Conservation (phyloP, 306 rosid species). For the Malus asiatica region DNA sequence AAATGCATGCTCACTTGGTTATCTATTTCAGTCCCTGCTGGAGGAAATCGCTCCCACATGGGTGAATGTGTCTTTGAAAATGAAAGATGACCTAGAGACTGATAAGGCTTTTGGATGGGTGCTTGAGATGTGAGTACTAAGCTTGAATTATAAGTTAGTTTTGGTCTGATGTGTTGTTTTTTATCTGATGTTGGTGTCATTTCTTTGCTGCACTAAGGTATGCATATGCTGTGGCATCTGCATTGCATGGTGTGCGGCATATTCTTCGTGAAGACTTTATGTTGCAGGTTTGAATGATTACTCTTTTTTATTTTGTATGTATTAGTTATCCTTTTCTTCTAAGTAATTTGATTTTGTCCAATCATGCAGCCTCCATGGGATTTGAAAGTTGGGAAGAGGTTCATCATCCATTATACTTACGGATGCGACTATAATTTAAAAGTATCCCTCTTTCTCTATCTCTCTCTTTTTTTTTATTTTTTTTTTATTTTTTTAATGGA, state of each 20-base stretch:
- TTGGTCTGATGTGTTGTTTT: not conserved
- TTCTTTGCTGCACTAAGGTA: constrained; percentile 53
- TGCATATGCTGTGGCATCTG: constrained; percentile 92
- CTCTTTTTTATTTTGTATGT: not conserved
- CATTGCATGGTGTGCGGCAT: constrained; percentile 80
- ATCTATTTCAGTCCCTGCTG: constrained; percentile 49
- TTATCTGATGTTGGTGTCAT: constrained; percentile 16
- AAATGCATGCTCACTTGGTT: constrained; percentile 19
- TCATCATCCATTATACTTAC: constrained; percentile 79
- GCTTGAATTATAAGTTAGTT: not conserved
- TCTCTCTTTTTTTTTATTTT: not conserved
- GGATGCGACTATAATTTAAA: constrained; percentile 79
- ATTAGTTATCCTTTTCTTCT: not conserved
- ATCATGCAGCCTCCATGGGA: constrained; percentile 94
- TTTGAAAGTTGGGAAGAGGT: constrained; percentile 37
- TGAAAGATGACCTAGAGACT: constrained; percentile 77
- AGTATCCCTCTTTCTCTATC: constrained; percentile 31
- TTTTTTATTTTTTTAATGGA: not conserved
- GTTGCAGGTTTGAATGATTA: constrained; percentile 58
- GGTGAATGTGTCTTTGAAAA: constrained; percentile 82
- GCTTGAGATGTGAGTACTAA: constrained; percentile 80
- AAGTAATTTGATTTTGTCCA: constrained; percentile 13
- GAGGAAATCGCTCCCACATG: constrained; percentile 98
- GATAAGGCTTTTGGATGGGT: constrained; percentile 97
- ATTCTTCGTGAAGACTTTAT: constrained; percentile 71